Conservation (phyloP, 2,329 filamentous ascomycete species). For the Hypoxylon sp. region DNA sequence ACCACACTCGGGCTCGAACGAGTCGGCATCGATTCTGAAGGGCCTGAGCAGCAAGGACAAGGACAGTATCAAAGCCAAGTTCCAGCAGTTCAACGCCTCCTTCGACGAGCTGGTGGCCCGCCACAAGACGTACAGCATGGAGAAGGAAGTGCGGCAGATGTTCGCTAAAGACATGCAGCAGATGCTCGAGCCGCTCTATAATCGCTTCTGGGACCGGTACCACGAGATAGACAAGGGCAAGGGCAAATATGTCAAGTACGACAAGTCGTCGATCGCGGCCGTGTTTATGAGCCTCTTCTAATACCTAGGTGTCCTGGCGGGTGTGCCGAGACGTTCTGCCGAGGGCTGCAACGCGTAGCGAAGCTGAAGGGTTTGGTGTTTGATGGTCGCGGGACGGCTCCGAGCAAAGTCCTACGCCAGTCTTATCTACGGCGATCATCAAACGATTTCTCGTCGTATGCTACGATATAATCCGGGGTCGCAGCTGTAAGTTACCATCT, state of each 20-base stretch:
- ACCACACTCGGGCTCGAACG: constrained; percentile 77
- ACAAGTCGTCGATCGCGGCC: constrained; percentile 80
- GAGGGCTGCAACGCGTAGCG: constrained; percentile 12
- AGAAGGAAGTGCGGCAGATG: constrained; percentile 83
- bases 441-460: constrained; percentile 26
- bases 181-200: constrained; percentile 93
- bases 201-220: constrained; percentile 95
- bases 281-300: constrained; percentile 64
- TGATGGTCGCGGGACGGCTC: constrained; percentile 15
- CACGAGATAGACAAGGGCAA: constrained; percentile 98
- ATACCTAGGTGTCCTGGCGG: no score
- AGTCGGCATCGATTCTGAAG: constrained; percentile 86
- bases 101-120: constrained; percentile 89
- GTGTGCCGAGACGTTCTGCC: constrained; percentile 29
- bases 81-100: constrained; percentile 84
- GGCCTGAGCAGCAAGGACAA: constrained; percentile 87
- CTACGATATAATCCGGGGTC: constrained; percentile 26
- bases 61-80: constrained; percentile 96
- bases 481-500: constrained; percentile 29
- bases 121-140: constrained; percentile 88
- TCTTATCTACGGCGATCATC: constrained; percentile 31
- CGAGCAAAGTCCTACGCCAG: constrained; percentile 14
- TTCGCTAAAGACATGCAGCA: constrained; percentile 86
- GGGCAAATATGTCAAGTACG: constrained; percentile 98
- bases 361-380: constrained; percentile 22